Base-by-base conservation (phyloP, 495 filamentous ascomycete genomes). In the Trichocladium antarcticum region DNA sequence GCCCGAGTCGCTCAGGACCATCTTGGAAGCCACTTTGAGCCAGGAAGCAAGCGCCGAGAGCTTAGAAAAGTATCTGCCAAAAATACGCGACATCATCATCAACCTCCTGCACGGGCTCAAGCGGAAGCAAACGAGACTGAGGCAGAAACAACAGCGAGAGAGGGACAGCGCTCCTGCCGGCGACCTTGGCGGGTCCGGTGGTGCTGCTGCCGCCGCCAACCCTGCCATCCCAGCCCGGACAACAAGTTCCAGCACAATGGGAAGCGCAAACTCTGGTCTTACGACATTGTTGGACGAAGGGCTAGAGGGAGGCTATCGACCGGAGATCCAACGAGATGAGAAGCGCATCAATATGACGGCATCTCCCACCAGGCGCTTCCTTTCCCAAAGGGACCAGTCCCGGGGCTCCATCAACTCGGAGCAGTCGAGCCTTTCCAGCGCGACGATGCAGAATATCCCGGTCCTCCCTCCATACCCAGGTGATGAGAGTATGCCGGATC, bases 41-140 rank as follows among this genome's bases (percentile, higher is more conserved):
- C 93, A 98, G 60, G 89, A 97, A 71, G 93, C 92, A 11, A 95
- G 85, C 55, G 77, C 86, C 27, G 82, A 89, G 57, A 95, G 89
- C 58, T 74, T 98, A 41, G 92, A 98, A 57, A 80, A 80, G 54
- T 97, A 89, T 64, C 74, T 98, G 24, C 92, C 92, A 0, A 81
- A 81, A 21, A 97, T 97, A 54, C 80, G 92, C 52, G 92, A 98
- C 63, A 98, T 98, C 51, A 98, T 98, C 60, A 96, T 98, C 58
- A 94, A 90, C 58, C 77, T 98, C 10, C 78, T 98, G 9, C 89
- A 97, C 64, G 92, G 92, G 2, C 66, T 98, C 31, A 98, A 98
- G 68, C 80, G 89, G 64, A 98, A 98, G 67, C 92, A 98, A 57
- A 87, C 89, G 49, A 85, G 84, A 53, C 64, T 98, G 56, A 78